These are phyloP conservation scores for Rhodotorula sp. DNA, from an alignment of 1,284 basidiomycete genomes.

Conservation along the genomic window DNA sequence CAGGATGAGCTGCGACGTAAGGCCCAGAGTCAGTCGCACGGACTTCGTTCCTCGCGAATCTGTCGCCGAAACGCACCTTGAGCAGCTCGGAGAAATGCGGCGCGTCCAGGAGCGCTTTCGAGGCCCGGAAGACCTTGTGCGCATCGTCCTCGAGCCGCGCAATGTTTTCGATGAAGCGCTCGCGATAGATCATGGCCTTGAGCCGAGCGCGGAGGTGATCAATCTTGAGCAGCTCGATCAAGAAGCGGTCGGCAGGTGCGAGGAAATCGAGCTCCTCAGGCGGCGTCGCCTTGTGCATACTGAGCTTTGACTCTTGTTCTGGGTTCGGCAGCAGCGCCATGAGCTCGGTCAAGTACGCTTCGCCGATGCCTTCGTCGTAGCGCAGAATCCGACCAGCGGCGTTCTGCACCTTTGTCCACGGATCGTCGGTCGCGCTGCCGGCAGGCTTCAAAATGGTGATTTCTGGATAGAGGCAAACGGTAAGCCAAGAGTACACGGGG, in stretches of 20 bases:
- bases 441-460: constrained; percentile 35
- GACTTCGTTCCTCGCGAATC: constrained; percentile 1
- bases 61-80: constrained; percentile 56
- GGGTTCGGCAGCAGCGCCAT: constrained; percentile 82
- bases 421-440: constrained; percentile 27
- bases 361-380: constrained; percentile 77
- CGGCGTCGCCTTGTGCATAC: constrained; percentile 81
- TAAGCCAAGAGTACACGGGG: neutral
- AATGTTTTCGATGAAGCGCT: constrained; percentile 77
- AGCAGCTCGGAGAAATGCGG: constrained; percentile 81
- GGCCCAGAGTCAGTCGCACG: constrained; percentile 21
- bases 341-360: constrained; percentile 80
- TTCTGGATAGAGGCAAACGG: neutral
- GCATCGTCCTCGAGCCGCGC: constrained; percentile 67
- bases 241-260: constrained; percentile 91
- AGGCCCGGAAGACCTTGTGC: constrained; percentile 73
- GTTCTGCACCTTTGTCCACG: constrained; percentile 32
- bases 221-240: constrained; percentile 95
- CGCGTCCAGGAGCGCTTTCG: constrained; percentile 70
- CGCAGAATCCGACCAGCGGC: constrained; percentile 70
- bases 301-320: constrained; percentile 85
- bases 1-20: constrained; percentile 68
- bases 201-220: constrained; percentile 86
- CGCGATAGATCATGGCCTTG: constrained; percentile 89
- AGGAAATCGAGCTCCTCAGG: constrained; percentile 83